These are phyloP conservation scores for Cryptosporidium parvum DNA, from an alignment of 169 alveolate genomes.

Conservation along the genomic window DNA sequence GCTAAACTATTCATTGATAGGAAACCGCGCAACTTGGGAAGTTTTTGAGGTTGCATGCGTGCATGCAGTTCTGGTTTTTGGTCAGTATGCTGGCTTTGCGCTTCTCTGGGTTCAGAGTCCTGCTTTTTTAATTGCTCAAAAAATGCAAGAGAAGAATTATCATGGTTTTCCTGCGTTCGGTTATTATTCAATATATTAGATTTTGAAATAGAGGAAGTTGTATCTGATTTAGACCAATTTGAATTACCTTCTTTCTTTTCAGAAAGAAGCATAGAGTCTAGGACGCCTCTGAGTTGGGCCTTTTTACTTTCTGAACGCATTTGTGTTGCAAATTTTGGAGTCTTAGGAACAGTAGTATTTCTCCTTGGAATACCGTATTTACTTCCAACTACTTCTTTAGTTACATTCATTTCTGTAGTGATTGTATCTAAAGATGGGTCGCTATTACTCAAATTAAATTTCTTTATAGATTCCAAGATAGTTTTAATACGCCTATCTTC, in stretches of 20 bases:
- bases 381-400: neutral
- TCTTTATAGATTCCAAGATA: conserved; percentile 35
- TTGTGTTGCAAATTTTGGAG: conserved; percentile 71
- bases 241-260: neutral
- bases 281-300: conserved; percentile 44
- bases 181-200: neutral
- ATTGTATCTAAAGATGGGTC: neutral
- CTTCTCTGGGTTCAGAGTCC: neutral
- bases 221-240: neutral
- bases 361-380: neutral
- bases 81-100: neutral
- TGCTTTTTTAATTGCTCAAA: neutral
- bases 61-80: neutral
- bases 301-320: conserved; percentile 52
- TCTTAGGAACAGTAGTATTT: conserved; percentile 33
- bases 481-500: conserved; percentile 45
- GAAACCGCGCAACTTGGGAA: conserved; percentile 68
- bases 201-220: neutral
- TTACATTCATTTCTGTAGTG: neutral
- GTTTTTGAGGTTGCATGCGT: conserved; percentile 29
- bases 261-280: conserved; percentile 20
- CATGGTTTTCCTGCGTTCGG: neutral
- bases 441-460: neutral
- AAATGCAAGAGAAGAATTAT: neutral
- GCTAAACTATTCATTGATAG: conserved; percentile 75